Evolutionary conservation across 108 stramenopile species (phyloP).

Genomic region (Pseudonitzschia delicatissima): DNA sequence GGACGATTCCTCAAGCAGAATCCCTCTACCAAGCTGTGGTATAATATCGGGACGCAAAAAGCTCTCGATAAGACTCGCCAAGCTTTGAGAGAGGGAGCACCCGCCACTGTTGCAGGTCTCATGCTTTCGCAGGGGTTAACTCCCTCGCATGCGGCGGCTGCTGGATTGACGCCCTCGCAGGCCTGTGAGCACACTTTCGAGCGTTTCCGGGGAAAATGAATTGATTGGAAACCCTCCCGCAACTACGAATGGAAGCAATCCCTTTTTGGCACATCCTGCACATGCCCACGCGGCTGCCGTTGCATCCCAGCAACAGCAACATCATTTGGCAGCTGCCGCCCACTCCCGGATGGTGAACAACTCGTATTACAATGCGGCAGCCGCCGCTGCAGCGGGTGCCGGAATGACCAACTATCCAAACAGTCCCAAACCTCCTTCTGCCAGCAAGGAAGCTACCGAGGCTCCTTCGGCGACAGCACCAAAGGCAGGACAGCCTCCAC

Average conservation of each 20-base stretch:
- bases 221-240: background rate
- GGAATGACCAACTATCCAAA: background rate
- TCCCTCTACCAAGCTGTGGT: constrained; percentile 69
- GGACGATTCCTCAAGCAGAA: constrained; percentile 86
- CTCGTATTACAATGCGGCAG: constrained; percentile 1
- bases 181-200: background rate
- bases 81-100: constrained; percentile 82
- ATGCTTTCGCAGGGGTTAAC: background rate
- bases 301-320: background rate
- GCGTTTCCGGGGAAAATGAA: background rate
- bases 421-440: background rate
- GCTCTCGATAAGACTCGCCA: constrained; percentile 85
- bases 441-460: background rate
- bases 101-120: constrained; percentile 27
- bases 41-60: constrained; percentile 86
- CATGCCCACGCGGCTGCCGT: background rate
- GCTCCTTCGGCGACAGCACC: background rate
- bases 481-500: background rate
- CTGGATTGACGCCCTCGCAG: background rate
- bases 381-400: constrained; percentile 4
- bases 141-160: background rate
- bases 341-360: background rate
- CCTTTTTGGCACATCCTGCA: background rate
- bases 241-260: background rate
- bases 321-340: background rate